A percentile compares a stretch with the other conserved stretches of the same genome.
These are phyloP conservation scores for Nakazawaea pomicola DNA, from an alignment of 805 yeast genomes.

Conservation along the genomic window DNA sequence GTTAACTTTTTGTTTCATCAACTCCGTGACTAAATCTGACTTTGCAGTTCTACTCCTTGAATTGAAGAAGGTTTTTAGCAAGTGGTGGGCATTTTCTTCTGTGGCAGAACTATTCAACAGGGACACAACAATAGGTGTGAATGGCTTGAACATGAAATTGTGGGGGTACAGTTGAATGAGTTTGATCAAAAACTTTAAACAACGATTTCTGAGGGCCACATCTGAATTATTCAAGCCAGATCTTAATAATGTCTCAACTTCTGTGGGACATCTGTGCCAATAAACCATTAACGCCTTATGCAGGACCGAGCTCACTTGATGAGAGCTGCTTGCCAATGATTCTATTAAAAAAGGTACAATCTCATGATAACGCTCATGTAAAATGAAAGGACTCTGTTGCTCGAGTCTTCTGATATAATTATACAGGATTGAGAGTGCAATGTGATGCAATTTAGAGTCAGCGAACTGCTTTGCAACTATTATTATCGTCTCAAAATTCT, in stretches of 20 bases:
- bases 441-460: conserved; percentile 29
- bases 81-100: too few relatives aligned
- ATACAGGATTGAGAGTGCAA: conserved; percentile 46
- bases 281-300: conserved; percentile 45
- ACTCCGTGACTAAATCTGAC: conserved; percentile 37
- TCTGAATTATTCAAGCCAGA: conserved; percentile 37
- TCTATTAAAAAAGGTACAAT: conserved; percentile 49
- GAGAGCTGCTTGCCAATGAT: conserved; percentile 37
- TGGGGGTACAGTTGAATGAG: conserved; percentile 29
- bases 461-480: conserved; percentile 37
- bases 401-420: conserved; percentile 55
- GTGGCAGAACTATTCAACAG: too few relatives aligned
- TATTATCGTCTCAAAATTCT: conserved; percentile 45
- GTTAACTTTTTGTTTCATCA: conserved; percentile 30
- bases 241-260: conserved; percentile 41
- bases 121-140: conserved; percentile 21
- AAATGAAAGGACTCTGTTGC: conserved; percentile 45
- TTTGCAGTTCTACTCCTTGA: conserved; percentile 33
- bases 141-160: conserved; percentile 29
- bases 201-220: conserved; percentile 34
- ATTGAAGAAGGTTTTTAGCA: conserved; percentile 33
- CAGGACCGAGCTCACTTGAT: conserved; percentile 36
- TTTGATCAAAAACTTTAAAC: conserved; percentile 39
- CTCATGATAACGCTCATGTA: conserved; percentile 36
- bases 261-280: conserved; percentile 45